Conservation (phyloP, 345 rosid genomes). For the Gossypium stocksii region DNA sequence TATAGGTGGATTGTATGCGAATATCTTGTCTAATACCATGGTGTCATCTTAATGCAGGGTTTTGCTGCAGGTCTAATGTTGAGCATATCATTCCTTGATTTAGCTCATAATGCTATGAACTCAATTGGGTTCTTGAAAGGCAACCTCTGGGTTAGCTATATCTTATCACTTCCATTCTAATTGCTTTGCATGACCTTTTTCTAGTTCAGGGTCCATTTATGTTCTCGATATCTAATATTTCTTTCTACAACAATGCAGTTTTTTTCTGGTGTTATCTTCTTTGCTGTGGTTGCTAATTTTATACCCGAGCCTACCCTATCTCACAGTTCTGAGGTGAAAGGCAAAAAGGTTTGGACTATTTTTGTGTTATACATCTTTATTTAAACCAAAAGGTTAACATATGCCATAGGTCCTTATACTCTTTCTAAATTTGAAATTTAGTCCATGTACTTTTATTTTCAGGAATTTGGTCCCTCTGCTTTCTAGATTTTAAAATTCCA, state of each 20-base stretch:
- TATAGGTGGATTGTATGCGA: neutral
- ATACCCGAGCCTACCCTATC: slow-evolving; percentile 83
- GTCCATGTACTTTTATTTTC: no score
- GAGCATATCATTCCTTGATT: slow-evolving; percentile 93
- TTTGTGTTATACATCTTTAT: slow-evolving; percentile 7
- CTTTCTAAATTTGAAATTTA: no score
- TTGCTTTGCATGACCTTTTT: slow-evolving; percentile 1
- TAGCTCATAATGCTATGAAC: slow-evolving; percentile 95
- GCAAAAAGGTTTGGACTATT: slow-evolving; percentile 57
- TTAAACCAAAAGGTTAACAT: neutral
- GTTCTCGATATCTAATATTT: slow-evolving; percentile 22
- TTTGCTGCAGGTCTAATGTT: slow-evolving; percentile 98
- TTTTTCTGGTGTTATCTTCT: slow-evolving; percentile 89
- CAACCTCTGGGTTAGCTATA: slow-evolving; percentile 84
- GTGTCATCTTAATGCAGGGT: slow-evolving; percentile 50
- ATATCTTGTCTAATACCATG: slow-evolving; percentile 21
- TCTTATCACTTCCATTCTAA: slow-evolving; percentile 17
- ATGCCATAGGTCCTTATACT: no score
- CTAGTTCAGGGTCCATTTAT: slow-evolving; percentile 2
- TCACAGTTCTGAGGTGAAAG: slow-evolving; percentile 55
- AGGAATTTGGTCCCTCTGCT: no score
- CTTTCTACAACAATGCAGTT: slow-evolving; percentile 53
- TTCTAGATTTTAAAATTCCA: no score
- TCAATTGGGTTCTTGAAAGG: slow-evolving; percentile 92
- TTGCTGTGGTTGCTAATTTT: slow-evolving; percentile 70